Evolutionary conservation across 768 basidiomycete species (phyloP).

Genomic region (Termitomyces sp.): DNA sequence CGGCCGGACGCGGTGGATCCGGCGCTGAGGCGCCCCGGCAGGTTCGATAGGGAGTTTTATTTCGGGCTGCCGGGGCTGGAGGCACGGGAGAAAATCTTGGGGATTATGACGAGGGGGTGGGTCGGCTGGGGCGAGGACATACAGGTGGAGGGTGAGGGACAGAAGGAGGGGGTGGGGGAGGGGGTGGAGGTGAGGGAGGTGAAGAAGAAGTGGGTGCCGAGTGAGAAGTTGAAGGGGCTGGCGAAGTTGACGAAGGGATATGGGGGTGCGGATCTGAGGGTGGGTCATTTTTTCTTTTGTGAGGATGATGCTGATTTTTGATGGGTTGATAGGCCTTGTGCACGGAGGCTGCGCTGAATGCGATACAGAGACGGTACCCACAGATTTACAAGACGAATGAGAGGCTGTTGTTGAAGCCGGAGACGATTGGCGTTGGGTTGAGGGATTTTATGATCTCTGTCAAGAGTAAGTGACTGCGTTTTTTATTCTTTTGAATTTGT

Average conservation of each 20-base stretch:
- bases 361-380: constrained; percentile 92
- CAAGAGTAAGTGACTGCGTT: constrained; percentile 58
- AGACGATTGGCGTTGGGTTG: constrained; percentile 78
- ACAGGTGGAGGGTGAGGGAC: constrained; percentile 16
- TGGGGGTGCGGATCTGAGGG: constrained; percentile 94
- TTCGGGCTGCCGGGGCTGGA: constrained; percentile 85
- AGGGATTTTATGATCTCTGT: constrained; percentile 97
- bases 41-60: constrained; percentile 98
- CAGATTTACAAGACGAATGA: constrained; percentile 95
- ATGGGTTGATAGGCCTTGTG: constrained; percentile 67
- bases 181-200: constrained; percentile 22
- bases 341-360: constrained; percentile 95
- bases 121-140: constrained; percentile 63
- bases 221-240: constrained; percentile 45
- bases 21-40: constrained; percentile 86
- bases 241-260: constrained; percentile 95
- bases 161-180: constrained; percentile 23
- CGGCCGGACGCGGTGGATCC: constrained; percentile 98
- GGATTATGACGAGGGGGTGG: constrained; percentile 91
- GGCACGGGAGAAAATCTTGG: constrained; percentile 84
- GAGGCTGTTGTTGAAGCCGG: constrained; percentile 78
- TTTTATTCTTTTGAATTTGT: neutral
- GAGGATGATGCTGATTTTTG: neutral
- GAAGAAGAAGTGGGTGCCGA: constrained; percentile 20
- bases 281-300: constrained; percentile 33